Evolutionary conservation across 2,329 filamentous ascomycete genomes (phyloP).

Genomic region (Boeremia lycopersici): DNA sequence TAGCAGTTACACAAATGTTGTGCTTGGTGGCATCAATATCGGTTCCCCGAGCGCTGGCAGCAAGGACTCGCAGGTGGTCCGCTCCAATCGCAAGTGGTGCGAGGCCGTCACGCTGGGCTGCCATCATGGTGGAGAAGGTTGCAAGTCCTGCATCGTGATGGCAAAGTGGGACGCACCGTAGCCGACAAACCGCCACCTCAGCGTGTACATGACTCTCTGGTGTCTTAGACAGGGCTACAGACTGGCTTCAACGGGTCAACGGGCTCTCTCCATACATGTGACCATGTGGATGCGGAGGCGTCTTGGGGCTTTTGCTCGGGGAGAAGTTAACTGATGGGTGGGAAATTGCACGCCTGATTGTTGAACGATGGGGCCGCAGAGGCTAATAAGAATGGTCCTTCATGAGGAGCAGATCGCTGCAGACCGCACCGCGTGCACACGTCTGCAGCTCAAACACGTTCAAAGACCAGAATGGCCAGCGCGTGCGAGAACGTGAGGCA

Average conservation of each 20-base stretch:
- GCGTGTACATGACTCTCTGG: neutral
- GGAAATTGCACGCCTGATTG: conserved; percentile 21
- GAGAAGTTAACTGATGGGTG: conserved; percentile 2
- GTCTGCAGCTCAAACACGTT: neutral
- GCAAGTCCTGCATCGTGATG: conserved; percentile 23
- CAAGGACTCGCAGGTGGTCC: conserved; percentile 19
- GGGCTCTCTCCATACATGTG: conserved; percentile 10
- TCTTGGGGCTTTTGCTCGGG: conserved; percentile 6
- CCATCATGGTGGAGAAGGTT: conserved; percentile 30
- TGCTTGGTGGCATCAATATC: conserved; percentile 41
- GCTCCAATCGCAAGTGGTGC: conserved; percentile 19
- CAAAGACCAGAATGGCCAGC: neutral
- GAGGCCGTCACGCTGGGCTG: conserved; percentile 21
- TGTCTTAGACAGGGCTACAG: conserved; percentile 17
- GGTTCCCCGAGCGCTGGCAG: conserved; percentile 16
- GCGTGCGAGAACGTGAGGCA: conserved; percentile 3
- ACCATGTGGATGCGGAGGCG: conserved; percentile 12
- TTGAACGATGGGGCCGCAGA: conserved; percentile 11
- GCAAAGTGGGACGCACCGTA: conserved; percentile 19
- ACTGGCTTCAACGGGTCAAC: conserved; percentile 17
- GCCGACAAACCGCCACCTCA: conserved; percentile 7
- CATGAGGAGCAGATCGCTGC: neutral
- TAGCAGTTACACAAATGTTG: conserved; percentile 35
- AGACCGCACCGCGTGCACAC: neutral
- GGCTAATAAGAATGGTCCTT: conserved; percentile 4